Conservation (phyloP, 2,329 filamentous ascomycete species). For the Sordariomycetes sp. region DNA sequence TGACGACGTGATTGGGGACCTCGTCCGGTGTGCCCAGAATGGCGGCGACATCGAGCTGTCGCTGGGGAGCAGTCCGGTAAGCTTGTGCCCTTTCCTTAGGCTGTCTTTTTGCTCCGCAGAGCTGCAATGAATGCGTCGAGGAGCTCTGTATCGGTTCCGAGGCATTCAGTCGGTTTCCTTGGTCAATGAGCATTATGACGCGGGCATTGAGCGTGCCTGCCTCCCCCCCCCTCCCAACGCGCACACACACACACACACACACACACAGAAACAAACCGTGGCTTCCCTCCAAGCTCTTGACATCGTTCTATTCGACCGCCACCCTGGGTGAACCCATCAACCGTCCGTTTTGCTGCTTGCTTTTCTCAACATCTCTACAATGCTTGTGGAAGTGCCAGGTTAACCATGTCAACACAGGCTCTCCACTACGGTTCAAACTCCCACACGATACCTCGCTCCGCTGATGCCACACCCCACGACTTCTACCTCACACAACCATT, state of each 20-base stretch:
- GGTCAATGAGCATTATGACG: not conserved
- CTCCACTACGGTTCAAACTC: conserved; percentile 39
- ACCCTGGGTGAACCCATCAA: not conserved
- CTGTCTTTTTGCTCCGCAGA: not conserved
- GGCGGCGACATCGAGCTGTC: conserved; percentile 43
- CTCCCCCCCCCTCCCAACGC: not conserved
- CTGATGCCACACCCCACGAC: conserved; percentile 36
- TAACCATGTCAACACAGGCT: conserved; percentile 21
- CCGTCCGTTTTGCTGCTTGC: not conserved
- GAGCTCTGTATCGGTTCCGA: not conserved
- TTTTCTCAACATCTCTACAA: not conserved
- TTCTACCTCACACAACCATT: conserved; percentile 41
- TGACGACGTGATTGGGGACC: conserved; percentile 44
- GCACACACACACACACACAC: too few species aligned
- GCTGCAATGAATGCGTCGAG: not conserved
- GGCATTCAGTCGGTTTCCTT: not conserved
- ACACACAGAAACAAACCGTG: too few species aligned
- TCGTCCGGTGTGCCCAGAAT: conserved; percentile 46
- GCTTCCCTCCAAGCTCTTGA: not conserved
- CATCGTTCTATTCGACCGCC: not conserved
- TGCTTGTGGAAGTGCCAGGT: not conserved
- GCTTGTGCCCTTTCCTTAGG: conserved; percentile 15
- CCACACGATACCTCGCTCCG: conserved; percentile 28
- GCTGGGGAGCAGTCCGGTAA: conserved; percentile 45
- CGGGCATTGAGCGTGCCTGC: not conserved